Percentiles rank a stretch among this genome's conserved stretches.
Evolutionary conservation across 2,329 filamentous ascomycete genomes (phyloP).

Genomic region (Pestalotiopsis sp.): DNA sequence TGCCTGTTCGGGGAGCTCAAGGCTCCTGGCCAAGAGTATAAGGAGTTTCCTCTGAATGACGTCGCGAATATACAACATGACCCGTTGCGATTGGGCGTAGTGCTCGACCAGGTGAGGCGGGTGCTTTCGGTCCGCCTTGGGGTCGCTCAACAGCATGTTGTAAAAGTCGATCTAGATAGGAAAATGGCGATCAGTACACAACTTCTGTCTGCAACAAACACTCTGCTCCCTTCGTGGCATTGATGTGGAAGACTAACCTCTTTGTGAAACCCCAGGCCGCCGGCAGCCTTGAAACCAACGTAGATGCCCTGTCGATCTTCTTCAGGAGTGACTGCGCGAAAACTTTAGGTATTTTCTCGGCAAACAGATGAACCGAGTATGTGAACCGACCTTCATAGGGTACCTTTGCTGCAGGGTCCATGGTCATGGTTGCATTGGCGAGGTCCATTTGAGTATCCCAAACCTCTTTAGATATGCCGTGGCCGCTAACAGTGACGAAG

Average conservation of each 20-base stretch:
- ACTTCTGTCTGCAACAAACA: too few species aligned
- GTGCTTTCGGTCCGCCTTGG: conserved; percentile 24
- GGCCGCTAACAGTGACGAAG: conserved; percentile 28
- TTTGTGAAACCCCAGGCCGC: conserved; percentile 22
- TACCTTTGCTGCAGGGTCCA: conserved; percentile 27
- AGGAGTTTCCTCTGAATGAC: conserved; percentile 36
- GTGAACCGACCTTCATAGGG: conserved; percentile 26
- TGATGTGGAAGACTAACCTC: conserved; percentile 1
- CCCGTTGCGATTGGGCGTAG: conserved; percentile 26
- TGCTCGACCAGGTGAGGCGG: conserved; percentile 23
- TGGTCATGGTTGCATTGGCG: conserved; percentile 30
- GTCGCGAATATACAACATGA: conserved; percentile 29
- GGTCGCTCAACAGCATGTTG: conserved; percentile 23
- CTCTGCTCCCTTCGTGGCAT: neutral
- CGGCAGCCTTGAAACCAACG: conserved; percentile 31
- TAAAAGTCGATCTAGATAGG: conserved; percentile 10
- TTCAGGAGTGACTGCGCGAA: conserved; percentile 27
- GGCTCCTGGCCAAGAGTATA: conserved; percentile 37
- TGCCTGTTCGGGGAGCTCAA: conserved; percentile 38
- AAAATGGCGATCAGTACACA: too few species aligned
- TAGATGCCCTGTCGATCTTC: conserved; percentile 30
- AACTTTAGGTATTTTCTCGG: neutral
- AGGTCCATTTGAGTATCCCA: conserved; percentile 29
- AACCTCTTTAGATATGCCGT: conserved; percentile 29
- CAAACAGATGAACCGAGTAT: neutral